phyloP scores from a whole-genome alignment of 2,329 filamentous ascomycete genomes.

The Fonsecaea monophora region DNA sequence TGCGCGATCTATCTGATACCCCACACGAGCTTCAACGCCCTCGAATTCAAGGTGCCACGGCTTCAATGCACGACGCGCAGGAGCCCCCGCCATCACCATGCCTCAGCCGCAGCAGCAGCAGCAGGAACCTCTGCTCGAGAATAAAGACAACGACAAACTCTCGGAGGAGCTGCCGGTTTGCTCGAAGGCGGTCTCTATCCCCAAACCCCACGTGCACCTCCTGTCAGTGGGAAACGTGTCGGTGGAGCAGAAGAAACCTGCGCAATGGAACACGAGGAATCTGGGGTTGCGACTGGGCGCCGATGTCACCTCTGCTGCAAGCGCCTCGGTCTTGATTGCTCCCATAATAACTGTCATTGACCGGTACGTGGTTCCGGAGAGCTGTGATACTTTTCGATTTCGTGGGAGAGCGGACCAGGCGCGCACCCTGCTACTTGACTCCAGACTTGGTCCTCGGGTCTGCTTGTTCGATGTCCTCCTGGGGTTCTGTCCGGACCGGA shows the following conservation, averaged over 20 bases:
- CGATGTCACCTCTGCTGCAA: constrained; percentile 72
- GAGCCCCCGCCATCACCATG: constrained; percentile 3
- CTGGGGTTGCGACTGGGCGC: constrained; percentile 70
- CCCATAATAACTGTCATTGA: constrained; percentile 89
- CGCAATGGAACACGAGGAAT: constrained; percentile 76
- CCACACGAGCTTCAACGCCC: background rate
- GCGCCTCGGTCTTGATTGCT: constrained; percentile 77
- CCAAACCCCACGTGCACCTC: constrained; percentile 17
- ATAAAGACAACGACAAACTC: constrained; percentile 14
- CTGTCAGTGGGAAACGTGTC: constrained; percentile 17
- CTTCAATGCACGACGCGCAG: constrained; percentile 25
- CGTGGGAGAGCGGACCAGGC: background rate
- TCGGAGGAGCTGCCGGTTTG: constrained; percentile 5
- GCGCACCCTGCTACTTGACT: background rate
- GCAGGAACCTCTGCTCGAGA: constrained; percentile 21
- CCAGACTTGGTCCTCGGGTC: background rate
- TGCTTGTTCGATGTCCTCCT: background rate
- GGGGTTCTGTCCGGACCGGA: background rate
- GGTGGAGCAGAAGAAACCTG: constrained; percentile 18
- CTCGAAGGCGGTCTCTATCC: background rate
- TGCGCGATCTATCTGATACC: background rate
- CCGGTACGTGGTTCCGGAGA: constrained; percentile 61
- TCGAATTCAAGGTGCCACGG: background rate
- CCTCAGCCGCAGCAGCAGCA: background rate
- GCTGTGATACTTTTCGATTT: background rate